phyloP scores from a whole-genome alignment of 2,329 filamentous ascomycete genomes.

The Beauveria rudraprayagi region DNA sequence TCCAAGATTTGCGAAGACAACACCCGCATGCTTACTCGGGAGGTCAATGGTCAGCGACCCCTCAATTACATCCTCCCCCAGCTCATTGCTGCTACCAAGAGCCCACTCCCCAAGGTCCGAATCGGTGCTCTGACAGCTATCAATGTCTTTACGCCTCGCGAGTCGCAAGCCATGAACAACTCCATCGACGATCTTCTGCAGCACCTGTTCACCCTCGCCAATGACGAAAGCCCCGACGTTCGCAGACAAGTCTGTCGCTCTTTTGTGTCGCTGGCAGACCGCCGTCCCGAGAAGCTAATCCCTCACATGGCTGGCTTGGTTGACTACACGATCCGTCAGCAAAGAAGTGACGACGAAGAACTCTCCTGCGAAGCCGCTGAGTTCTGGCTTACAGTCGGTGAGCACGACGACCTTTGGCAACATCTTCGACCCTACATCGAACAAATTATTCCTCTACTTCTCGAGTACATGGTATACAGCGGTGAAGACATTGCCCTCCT shows the following conservation, averaged over 20 bases:
- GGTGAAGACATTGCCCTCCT: conserved; percentile 85
- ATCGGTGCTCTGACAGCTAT: conserved; percentile 73
- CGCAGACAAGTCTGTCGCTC: conserved; percentile 87
- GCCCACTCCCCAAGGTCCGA: conserved; percentile 67
- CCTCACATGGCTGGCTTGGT: conserved; percentile 84
- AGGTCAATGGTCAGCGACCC: conserved; percentile 82
- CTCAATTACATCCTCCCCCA: conserved; percentile 85
- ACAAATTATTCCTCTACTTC: conserved; percentile 81
- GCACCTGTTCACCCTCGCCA: conserved; percentile 72
- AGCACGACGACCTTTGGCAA: conserved; percentile 72
- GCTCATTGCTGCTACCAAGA: conserved; percentile 78
- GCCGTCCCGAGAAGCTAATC: conserved; percentile 79
- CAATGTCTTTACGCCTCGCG: conserved; percentile 84
- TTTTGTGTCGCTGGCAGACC: conserved; percentile 86
- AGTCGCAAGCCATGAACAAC: conserved; percentile 72
- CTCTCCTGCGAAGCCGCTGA: conserved; percentile 91
- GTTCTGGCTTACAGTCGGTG: conserved; percentile 92
- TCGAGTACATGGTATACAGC: conserved; percentile 94
- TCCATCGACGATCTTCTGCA: conserved; percentile 75
- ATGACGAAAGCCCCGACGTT: conserved; percentile 72
- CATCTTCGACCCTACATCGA: conserved; percentile 68
- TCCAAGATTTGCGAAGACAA: conserved; percentile 97
- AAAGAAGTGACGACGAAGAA: conserved; percentile 79
- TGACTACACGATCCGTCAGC: conserved; percentile 86
- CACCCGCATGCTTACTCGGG: conserved; percentile 72